A percentile compares a stretch with the other conserved stretches of the same genome.
phyloP scores from a whole-genome alignment of 1,139 yeast genomes.

The Pichia cactophila region DNA sequence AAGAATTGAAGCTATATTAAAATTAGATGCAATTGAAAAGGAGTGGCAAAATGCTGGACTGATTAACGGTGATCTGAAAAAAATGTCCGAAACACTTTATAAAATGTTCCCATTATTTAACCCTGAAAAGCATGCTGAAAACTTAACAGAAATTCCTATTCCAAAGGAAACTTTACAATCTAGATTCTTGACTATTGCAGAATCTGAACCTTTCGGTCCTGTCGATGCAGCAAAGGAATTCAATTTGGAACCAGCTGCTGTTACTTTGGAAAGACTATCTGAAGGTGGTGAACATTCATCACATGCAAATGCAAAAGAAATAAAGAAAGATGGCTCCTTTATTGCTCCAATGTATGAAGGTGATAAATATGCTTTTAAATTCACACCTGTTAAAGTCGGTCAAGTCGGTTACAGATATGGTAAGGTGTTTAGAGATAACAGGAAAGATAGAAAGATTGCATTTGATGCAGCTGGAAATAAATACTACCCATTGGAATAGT shows the following conservation, averaged over 20 bases:
- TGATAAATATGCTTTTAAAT: constrained; percentile 62
- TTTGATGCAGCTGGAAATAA: constrained; percentile 67
- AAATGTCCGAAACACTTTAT: constrained; percentile 56
- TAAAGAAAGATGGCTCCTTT: constrained; percentile 25
- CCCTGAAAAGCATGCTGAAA: constrained; percentile 43
- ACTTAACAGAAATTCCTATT: constrained; percentile 88
- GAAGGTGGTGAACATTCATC: constrained; percentile 44
- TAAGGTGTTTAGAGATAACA: constrained; percentile 80
- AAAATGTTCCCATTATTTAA: constrained; percentile 75
- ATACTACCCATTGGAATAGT: constrained; percentile 31
- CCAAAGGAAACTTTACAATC: constrained; percentile 80
- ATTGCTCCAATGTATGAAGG: constrained; percentile 46
- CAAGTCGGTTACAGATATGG: constrained; percentile 89
- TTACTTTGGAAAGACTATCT: constrained; percentile 60
- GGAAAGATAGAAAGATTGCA: constrained; percentile 74
- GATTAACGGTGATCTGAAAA: constrained; percentile 43
- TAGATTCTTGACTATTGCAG: constrained; percentile 83
- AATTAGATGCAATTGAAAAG: constrained; percentile 57
- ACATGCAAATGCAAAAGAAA: constrained; percentile 14
- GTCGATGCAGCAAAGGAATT: constrained; percentile 88
- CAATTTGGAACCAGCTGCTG: constrained; percentile 78
- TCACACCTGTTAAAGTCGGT: constrained; percentile 72
- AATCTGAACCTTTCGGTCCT: constrained; percentile 95
- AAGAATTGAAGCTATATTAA: constrained; percentile 78
- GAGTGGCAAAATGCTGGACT: constrained; percentile 48